phyloP scores from a whole-genome alignment of 1,284 basidiomycete species.

The Neonothopanus nambi region DNA sequence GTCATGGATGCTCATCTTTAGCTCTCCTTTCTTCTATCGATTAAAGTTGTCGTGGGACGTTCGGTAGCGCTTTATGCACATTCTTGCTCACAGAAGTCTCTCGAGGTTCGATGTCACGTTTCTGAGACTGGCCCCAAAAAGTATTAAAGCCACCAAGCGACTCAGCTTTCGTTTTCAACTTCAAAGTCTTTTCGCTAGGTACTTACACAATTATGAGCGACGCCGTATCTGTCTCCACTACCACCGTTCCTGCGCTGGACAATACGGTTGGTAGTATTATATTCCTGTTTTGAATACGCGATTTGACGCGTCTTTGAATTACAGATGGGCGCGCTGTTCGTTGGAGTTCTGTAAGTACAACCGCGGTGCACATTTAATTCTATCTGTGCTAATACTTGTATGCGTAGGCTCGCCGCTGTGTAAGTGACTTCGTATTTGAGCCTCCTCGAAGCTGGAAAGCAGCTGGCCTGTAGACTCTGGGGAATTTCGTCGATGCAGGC shows the following conservation, averaged over 20 bases:
- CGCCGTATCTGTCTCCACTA: too few relatives aligned
- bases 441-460: background rate
- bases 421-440: slow-evolving; percentile 2
- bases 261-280: slow-evolving; percentile 5
- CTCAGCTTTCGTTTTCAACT: too few relatives aligned
- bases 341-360: slow-evolving; percentile 14
- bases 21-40: too few relatives aligned
- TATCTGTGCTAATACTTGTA: background rate
- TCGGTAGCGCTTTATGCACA: too few relatives aligned
- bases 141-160: too few relatives aligned
- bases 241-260: slow-evolving; percentile 7
- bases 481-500: slow-evolving; percentile 12
- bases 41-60: too few relatives aligned
- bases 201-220: too few relatives aligned
- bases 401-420: slow-evolving; percentile 9
- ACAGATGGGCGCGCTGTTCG: slow-evolving; percentile 14
- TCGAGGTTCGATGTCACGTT: too few relatives aligned
- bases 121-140: too few relatives aligned
- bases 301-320: background rate
- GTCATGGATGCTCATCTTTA: too few relatives aligned
- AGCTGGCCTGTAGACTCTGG: slow-evolving; percentile 9
- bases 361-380: background rate
- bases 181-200: too few relatives aligned
- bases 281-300: background rate
- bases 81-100: too few relatives aligned